Evolutionary conservation across 306 rosid species (phyloP).

Genomic region (Trichosanthes truncata): DNA sequence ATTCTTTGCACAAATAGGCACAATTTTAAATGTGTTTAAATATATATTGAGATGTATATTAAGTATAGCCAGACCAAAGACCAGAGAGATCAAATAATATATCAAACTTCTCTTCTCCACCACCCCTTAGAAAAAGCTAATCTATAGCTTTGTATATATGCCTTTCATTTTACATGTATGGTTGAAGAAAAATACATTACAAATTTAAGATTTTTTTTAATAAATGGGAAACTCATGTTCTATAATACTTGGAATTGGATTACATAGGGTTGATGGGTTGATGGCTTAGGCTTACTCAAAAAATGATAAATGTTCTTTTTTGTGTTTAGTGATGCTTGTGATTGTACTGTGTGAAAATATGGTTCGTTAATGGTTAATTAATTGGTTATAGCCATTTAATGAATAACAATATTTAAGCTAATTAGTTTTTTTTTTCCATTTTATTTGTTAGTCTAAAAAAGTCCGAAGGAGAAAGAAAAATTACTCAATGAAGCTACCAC

Average conservation of each 20-base stretch:
- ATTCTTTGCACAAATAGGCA: neutral
- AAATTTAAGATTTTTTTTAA: neutral
- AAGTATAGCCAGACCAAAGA: neutral
- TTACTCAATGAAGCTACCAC: no score
- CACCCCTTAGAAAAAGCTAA: conserved; percentile 8
- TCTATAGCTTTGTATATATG: conserved; percentile 4
- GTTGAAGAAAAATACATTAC: neutral
- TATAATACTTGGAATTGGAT: neutral
- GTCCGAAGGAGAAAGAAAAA: no score
- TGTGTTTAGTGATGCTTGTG: neutral
- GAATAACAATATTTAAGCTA: neutral
- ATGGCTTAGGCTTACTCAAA: neutral
- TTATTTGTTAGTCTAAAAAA: no score
- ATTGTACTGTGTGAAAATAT: neutral
- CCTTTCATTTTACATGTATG: neutral
- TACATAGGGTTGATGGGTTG: neutral
- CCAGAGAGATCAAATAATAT: neutral
- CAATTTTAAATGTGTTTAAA: neutral
- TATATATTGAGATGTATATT: neutral
- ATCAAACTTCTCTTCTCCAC: conserved; percentile 2
- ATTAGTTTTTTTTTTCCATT: no score
- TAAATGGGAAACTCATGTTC: conserved; percentile 35
- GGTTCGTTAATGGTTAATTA: neutral
- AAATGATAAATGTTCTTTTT: neutral
- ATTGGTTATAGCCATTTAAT: neutral